A percentile compares a stretch with the other conserved stretches of the same genome.
Conservation (phyloP, 108 stramenopile species). For the Cylindrotheca fusiformis region DNA sequence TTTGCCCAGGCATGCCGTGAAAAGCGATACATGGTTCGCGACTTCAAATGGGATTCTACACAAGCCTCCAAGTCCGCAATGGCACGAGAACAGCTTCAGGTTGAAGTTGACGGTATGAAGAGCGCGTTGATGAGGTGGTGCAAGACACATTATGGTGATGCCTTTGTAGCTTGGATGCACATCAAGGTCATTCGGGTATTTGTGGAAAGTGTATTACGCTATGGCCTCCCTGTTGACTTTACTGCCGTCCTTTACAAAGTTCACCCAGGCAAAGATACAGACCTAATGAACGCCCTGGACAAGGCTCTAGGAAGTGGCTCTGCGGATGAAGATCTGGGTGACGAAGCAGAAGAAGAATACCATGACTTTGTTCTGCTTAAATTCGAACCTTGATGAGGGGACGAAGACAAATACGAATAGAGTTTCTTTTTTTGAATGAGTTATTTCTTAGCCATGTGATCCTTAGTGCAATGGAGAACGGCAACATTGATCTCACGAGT, state of each 20-base stretch:
- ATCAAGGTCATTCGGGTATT: conserved; percentile 96
- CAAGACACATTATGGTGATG: conserved; percentile 96
- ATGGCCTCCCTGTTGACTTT: conserved; percentile 95
- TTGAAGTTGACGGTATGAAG: conserved; percentile 88
- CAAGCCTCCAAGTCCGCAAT: conserved; percentile 78
- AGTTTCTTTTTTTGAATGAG: neutral
- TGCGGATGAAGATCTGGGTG: conserved; percentile 62
- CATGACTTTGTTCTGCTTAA: conserved; percentile 89
- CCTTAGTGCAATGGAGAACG: no score
- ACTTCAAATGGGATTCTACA: conserved; percentile 83
- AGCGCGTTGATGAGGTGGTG: conserved; percentile 93
- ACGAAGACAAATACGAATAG: neutral
- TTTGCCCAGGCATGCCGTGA: conserved; percentile 85
- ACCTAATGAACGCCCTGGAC: conserved; percentile 70
- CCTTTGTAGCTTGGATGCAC: conserved; percentile 97
- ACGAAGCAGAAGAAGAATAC: conserved; percentile 56
- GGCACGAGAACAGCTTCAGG: conserved; percentile 75
- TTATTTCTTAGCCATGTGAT: no score
- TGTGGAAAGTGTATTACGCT: conserved; percentile 95
- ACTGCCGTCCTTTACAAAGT: conserved; percentile 90
- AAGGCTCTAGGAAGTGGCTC: conserved; percentile 62
- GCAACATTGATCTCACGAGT: no score
- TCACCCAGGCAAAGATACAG: conserved; percentile 62
- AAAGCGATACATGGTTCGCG: conserved; percentile 89
- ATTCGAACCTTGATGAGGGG: conserved; percentile 68